Evolutionary conservation across 1,284 basidiomycete species (phyloP).

Genomic region (Phlebopus sp.): DNA sequence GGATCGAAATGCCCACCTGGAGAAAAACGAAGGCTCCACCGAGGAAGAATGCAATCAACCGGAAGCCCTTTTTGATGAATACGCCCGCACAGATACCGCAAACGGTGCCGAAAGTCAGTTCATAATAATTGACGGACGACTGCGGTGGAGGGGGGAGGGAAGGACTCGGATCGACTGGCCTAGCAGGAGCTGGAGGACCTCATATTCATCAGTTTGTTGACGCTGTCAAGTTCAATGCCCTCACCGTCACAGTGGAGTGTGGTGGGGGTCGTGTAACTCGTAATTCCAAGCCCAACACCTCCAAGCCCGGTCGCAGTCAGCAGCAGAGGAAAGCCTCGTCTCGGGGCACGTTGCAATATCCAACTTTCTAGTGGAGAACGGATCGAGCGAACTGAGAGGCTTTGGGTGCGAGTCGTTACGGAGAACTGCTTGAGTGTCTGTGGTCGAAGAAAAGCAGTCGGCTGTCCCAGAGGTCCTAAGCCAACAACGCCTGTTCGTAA

Average conservation of each 20-base stretch:
- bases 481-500: slow-evolving; percentile 16
- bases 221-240: slow-evolving; percentile 3
- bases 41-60: slow-evolving; percentile 76
- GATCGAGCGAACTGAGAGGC: background rate
- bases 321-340: slow-evolving; percentile 15
- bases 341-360: background rate
- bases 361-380: background rate
- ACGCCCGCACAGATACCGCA: slow-evolving; percentile 88
- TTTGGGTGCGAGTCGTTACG: background rate
- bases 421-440: slow-evolving; percentile 1
- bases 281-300: slow-evolving; percentile 38
- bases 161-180: slow-evolving; percentile 6
- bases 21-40: slow-evolving; percentile 86
- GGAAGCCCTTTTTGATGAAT: slow-evolving; percentile 93
- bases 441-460: slow-evolving; percentile 3
- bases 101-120: slow-evolving; percentile 86
- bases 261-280: slow-evolving; percentile 20
- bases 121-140: slow-evolving; percentile 75
- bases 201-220: slow-evolving; percentile 8
- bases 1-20: slow-evolving; percentile 54
- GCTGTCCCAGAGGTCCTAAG: slow-evolving; percentile 11
- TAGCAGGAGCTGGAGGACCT: slow-evolving; percentile 12
- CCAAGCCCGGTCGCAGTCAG: slow-evolving; percentile 29
- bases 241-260: slow-evolving; percentile 40
- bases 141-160: slow-evolving; percentile 52